Evolutionary conservation across 352 stramenopile species (phyloP).

Genomic region (Globisporangium alternatum): DNA sequence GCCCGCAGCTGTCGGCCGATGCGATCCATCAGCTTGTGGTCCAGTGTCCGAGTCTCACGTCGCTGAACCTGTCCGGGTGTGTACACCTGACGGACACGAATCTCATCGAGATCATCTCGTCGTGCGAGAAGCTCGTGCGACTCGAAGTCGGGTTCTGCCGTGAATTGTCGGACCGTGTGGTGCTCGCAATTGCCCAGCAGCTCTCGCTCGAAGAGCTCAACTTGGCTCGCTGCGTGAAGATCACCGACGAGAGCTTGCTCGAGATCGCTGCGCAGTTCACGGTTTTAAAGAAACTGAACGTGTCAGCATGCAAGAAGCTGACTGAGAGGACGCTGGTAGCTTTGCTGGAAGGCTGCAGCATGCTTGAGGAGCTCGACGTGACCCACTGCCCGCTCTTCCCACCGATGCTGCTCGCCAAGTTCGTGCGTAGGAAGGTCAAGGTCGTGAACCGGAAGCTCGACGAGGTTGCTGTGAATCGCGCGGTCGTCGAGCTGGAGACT

Average conservation of each 20-base stretch:
- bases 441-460: conserved; percentile 48
- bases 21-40: conserved; percentile 57
- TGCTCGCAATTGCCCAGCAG: conserved; percentile 67
- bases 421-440: conserved; percentile 53
- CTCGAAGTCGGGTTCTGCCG: conserved; percentile 82
- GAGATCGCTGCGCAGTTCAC: conserved; percentile 73
- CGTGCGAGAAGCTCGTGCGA: conserved; percentile 63
- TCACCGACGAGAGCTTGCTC: conserved; percentile 85
- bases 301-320: conserved; percentile 82
- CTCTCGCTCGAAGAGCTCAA: conserved; percentile 81
- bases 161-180: conserved; percentile 70
- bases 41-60: conserved; percentile 52
- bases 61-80: conserved; percentile 85
- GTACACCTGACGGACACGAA: conserved; percentile 64
- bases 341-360: conserved; percentile 48
- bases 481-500: conserved; percentile 1
- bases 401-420: conserved; percentile 43
- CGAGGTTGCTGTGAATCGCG: conserved; percentile 22
- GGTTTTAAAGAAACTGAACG: conserved; percentile 61
- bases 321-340: conserved; percentile 51
- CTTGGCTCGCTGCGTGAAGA: conserved; percentile 58
- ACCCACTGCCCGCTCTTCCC: conserved; percentile 77
- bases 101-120: conserved; percentile 65
- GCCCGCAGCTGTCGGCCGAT: conserved; percentile 49
- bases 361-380: conserved; percentile 75